Conservation (phyloP, 306 rosid species). For the Arachis stenosperma region DNA sequence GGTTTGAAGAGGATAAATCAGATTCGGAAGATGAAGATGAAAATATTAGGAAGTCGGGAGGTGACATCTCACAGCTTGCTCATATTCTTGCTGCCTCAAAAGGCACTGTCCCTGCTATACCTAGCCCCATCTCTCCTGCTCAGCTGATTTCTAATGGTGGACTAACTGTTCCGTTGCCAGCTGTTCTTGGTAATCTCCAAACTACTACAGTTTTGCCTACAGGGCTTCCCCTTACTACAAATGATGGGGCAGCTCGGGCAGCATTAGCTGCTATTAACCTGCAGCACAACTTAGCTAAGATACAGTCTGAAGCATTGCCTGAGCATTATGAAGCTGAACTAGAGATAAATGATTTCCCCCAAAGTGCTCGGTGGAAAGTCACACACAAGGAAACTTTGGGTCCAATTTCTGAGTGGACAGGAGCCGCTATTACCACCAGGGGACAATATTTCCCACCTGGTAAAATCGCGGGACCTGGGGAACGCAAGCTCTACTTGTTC, state of each 20-base stretch:
- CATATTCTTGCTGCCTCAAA: constrained; percentile 81
- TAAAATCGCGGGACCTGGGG: constrained; percentile 79
- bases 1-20: constrained; percentile 94
- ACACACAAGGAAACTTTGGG: constrained; percentile 97
- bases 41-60: constrained; percentile 83
- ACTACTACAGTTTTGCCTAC: constrained; percentile 59
- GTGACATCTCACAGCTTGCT: constrained; percentile 86
- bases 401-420: constrained; percentile 91
- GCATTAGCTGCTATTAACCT: constrained; percentile 91
- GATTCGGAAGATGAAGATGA: constrained; percentile 97
- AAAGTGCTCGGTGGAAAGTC: constrained; percentile 97
- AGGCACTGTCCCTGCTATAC: constrained; percentile 51
- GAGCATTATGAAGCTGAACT: constrained; percentile 93
- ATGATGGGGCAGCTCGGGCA: constrained; percentile 82
- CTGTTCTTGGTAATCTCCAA: constrained; percentile 62
- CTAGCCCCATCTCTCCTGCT: constrained; percentile 59
- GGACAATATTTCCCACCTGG: constrained; percentile 92
- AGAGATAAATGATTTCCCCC: constrained; percentile 97
- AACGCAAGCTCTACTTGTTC: constrained; percentile 90
- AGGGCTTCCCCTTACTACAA: constrained; percentile 56
- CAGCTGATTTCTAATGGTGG: constrained; percentile 70
- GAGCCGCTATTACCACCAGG: constrained; percentile 97
- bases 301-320: constrained; percentile 84
- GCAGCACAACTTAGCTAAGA: constrained; percentile 84
- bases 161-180: constrained; percentile 65